Base-by-base conservation (phyloP, 108 stramenopile genomes). In the Skeletonema menzelii region DNA sequence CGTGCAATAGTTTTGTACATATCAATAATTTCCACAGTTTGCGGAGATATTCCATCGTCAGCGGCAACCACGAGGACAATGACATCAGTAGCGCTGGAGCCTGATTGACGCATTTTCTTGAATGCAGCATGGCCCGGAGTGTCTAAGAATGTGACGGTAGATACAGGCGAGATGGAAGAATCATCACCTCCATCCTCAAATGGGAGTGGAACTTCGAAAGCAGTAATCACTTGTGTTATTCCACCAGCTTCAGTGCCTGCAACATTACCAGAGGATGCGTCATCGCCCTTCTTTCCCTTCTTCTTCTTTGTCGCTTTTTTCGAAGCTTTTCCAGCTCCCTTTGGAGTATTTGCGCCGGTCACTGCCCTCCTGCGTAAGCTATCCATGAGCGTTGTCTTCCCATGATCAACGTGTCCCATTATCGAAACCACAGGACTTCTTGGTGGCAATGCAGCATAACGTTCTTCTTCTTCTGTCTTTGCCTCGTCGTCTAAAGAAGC, bases 71-170 rank as follows among this genome's bases (percentile, higher is more conserved):
- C 99, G 30, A 99, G 82, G 7, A 98, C 90, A 32, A 97, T 97
- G 4, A 98, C 85, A 82, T 99, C 99, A 17, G 98, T 97, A 20
- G 92, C 95, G 69, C 85, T 84, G 8, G 96, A 91, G 44, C 97
- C 97, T 0, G 95, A 91, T 53, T 89, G 83, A 8, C 98, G 81
- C 98, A 99, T 99, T 40, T 86, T 77, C 38, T 80, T 78, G 77
- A 99, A 99, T 3, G 98, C 97, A 6, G 95, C 96, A 76, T 98
- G 99, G 8, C 97, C 99, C 0, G 98, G 99, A 8, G 99, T 99
- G 79, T 99, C 99, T 42, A 99, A 73, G 76, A 99, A 97, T 6
- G 97, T 97, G 14, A 99, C 86, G 5, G 84, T 82, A 11, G 80
- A 72, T 27, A 77, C 65, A 28, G 58, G 27, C 1, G 65, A 31